These are phyloP conservation scores for Paramecium biaurelia DNA, from an alignment of 73 alveolate species.

Conservation along the genomic window DNA sequence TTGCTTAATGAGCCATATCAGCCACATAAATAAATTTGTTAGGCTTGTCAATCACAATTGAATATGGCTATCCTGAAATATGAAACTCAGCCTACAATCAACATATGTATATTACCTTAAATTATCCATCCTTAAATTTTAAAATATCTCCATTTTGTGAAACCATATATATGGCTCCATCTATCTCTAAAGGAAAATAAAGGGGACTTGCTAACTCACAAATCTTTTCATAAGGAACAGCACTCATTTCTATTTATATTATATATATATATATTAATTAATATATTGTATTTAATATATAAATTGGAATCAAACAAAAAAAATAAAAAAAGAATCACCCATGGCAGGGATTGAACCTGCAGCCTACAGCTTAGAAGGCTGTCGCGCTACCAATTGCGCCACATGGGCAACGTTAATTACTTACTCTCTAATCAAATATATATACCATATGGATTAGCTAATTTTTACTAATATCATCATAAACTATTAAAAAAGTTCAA, in stretches of 20 bases:
- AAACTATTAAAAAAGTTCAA: too few relatives aligned
- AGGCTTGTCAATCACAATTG: constrained; percentile 51
- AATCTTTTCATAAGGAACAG: constrained; percentile 62
- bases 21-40: constrained; percentile 56
- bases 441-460: neutral
- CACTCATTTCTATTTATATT: neutral
- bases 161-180: constrained; percentile 58
- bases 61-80: constrained; percentile 52
- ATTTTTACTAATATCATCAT: neutral
- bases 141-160: constrained; percentile 58
- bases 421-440: neutral
- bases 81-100: constrained; percentile 50
- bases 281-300: neutral
- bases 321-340: constrained; percentile 40
- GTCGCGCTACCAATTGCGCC: constrained; percentile 66
- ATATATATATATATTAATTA: neutral
- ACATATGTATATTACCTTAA: neutral
- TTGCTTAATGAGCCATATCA: constrained; percentile 65
- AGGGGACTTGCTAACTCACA: constrained; percentile 48
- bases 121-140: constrained; percentile 57
- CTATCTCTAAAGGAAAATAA: constrained; percentile 53
- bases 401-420: constrained; percentile 48
- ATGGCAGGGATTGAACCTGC: constrained; percentile 65
- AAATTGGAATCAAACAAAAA: neutral
- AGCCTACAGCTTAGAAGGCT: constrained; percentile 63